Base-by-base conservation (phyloP, 2,329 filamentous ascomycete species). In the Dendrostoma leiphaemia region DNA sequence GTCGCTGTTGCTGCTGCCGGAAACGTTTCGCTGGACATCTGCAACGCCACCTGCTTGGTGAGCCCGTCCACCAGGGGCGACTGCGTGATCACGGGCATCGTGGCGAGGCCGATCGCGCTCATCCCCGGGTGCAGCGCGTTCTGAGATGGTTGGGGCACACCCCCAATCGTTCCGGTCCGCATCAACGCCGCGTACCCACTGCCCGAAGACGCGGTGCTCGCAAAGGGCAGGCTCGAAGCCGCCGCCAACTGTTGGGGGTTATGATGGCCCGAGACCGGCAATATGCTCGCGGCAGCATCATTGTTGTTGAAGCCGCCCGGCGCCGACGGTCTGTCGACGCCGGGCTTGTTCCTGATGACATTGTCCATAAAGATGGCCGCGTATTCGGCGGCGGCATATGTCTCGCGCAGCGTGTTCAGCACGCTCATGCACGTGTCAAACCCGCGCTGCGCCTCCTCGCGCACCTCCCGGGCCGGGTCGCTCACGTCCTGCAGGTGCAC, bases 401-500 rank as follows among this genome's bases (percentile, higher is more conserved):
- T 90, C 65, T 96, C 91, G 34, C 91, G 85, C 17, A 97, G 79
- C 59, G 87, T 88, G 67, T 91, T 86, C 78, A 97, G 89, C 56
- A 96, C 91, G 44, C 86, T 83, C 90, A 97, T 96, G 73, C 93
- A 97, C 67, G 91, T 88, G 62, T 88, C 88, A 74, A 96, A 96
- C 19, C 91, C 90, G 54, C 86, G 83, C 23, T 91, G 81, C 44
- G 90, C 91, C 38, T 83, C 79, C 56, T 89, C 82, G 17, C 90
- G 84, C 3, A 88, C 85, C 51, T 85, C 82, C 17, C 84, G 81
- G 51, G 89, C 84, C 5, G 85, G 86, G 31, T 90, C 90, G 69
- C 95, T 96, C 80, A 96, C 93, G 68, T 96, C 91, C 7, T 96
- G 81, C 17, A 97, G 81, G 66, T 96, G 92, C 52, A 96, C 95